Base-by-base conservation (phyloP, 495 filamentous ascomycete genomes). In the Tuber microsphaerosporum region DNA sequence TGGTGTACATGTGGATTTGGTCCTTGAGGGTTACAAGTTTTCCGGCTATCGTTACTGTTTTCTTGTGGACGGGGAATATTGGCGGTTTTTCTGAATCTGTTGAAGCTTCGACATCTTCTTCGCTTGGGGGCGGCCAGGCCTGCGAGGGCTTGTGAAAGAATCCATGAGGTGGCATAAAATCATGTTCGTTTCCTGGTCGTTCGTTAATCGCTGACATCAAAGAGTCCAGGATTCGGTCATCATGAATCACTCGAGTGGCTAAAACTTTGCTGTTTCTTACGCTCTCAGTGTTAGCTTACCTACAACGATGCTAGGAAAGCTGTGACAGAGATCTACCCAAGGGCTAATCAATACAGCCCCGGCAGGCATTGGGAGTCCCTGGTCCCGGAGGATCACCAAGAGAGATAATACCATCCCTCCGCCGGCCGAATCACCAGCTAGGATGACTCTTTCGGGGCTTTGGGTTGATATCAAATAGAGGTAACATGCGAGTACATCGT, bases 1-100 rank as follows among this genome's bases (percentile, higher is more conserved):
- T 91, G 10, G 94, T 89, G 83, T 97, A 98, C 87, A 97, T 90
- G 84, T 97, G 94, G 48, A 98, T 95, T 82, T 98, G 94, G 72
- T 97, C 94, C 80, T 92, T 94, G 75, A 97, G 86, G 45, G 90
- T 85, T 22, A 97, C 83, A 0, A 87, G 80, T 69, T 90, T 87
- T 31, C 91, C 92, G 70, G 94, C 92, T 39, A 94, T 87, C 73
- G 88, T 84, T 14, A 93, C 87, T 8, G 91, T 88, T 20, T 92
- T 84, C 42, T 80, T 80, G 42, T 78, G 78, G 1, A 61, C 84
- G 77, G 73, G 45, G 7, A 65, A 51, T 31, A 73, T 76, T 31
- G 46, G 56, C 2, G 78, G 76, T 17, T 44, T 16, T 45, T 17
- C 26, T 34, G 61, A 42, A 41, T 79, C 42, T 4, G 19, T 37